These are phyloP conservation scores for Phytopythium cucurbitacearum DNA, from an alignment of 352 stramenopile genomes.

Conservation along the genomic window DNA sequence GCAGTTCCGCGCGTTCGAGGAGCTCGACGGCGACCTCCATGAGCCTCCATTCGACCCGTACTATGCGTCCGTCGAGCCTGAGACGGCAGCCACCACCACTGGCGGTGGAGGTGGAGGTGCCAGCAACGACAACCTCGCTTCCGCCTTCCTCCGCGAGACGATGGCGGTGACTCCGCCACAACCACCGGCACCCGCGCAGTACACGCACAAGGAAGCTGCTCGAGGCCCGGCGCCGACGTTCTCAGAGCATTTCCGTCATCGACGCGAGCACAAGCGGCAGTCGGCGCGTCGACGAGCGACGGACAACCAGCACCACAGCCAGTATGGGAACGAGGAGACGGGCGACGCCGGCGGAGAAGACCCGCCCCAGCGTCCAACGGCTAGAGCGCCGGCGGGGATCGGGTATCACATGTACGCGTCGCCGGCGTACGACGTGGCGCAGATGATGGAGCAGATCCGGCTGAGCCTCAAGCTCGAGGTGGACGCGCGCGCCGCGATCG, in stretches of 20 bases:
- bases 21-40: slow-evolving; percentile 24
- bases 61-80: background rate
- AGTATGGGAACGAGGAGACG: slow-evolving; percentile 13
- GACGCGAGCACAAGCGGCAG: slow-evolving; percentile 35
- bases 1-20: slow-evolving; percentile 67
- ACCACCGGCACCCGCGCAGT: slow-evolving; percentile 7
- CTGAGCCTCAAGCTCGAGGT: slow-evolving; percentile 82
- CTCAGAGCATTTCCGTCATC: slow-evolving; percentile 48
- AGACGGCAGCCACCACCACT: background rate
- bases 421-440: slow-evolving; percentile 71
- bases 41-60: background rate
- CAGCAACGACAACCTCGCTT: slow-evolving; percentile 21
- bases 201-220: slow-evolving; percentile 4
- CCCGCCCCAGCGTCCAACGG: background rate
- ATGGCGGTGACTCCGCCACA: slow-evolving; percentile 20
- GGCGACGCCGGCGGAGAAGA: slow-evolving; percentile 1
- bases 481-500: slow-evolving; percentile 67
- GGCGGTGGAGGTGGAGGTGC: slow-evolving; percentile 1
- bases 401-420: slow-evolving; percentile 53
- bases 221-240: slow-evolving; percentile 16
- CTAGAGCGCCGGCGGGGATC: slow-evolving; percentile 4
- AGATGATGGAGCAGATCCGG: slow-evolving; percentile 85
- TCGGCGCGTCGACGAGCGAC: slow-evolving; percentile 1
- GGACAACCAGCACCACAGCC: slow-evolving; percentile 29
- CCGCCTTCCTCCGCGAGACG: slow-evolving; percentile 29